Evolutionary conservation across 192 early-diverging fungal genomes (phyloP), one percentile per base, ranked within the genome.

Genomic region (Umbelopsis ramanniana): DNA sequence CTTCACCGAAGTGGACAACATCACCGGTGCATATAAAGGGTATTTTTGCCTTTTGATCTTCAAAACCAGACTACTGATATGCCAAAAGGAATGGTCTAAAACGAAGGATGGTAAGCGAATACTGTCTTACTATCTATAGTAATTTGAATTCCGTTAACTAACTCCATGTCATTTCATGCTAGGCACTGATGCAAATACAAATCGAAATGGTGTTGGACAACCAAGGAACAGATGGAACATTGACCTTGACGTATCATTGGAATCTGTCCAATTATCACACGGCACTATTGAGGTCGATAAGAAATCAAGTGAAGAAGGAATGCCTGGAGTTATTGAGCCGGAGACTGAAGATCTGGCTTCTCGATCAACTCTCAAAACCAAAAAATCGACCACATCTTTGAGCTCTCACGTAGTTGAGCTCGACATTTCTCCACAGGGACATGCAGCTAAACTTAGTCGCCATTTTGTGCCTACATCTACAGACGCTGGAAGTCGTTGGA

Each of bases 11-110:
- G 85, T 89, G 2, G 90, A 91, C 70, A 73, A 73, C 53, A 50
- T 82, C 57, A 85, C 86, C 24, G 85, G 89, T 70, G 84, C 87
- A 68, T 88, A 88, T 50, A 89, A 88, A 80, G 84, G 86, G 38
- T 84, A 88, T 57, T 84, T 90, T 33, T 87, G 85, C 38, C 79
- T 89, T 53, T 76, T 91, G 19, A 80, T 91, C 9, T 91, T 91
- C 55, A 87, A 89, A 69, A 87, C 89, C 46, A 83, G 81, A 37
- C 78, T 91, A 38, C 80, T 91, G n/a, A 84, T 90, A 37, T 87
- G 87, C 46, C 90, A 91, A 72, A 84, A 88, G 46, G 86, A 89
- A 35, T 91, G 87, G 87, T 63, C 57, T 15, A 63, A 63, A 80
- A 83, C 66, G 81, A 82, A 8, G 82, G 83, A 68, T 76, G 77